Evolutionary conservation across 768 basidiomycete species (phyloP).

Genomic region (Boletus rubescentipes): DNA sequence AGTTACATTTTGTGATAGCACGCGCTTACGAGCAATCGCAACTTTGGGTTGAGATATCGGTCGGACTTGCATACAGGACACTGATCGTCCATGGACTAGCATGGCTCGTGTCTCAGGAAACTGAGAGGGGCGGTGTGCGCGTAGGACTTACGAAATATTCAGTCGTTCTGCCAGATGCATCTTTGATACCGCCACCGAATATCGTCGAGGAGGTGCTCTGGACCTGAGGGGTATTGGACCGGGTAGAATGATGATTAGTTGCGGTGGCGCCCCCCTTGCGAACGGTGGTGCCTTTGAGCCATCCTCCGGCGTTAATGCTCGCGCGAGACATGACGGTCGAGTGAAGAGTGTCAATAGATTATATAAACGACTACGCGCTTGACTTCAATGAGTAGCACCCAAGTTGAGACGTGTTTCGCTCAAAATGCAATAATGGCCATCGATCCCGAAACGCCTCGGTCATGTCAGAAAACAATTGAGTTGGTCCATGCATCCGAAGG

Average conservation of each 20-base stretch:
- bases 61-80: slow-evolving; percentile 98
- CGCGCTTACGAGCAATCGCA: slow-evolving; percentile 89
- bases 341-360: slow-evolving; percentile 8
- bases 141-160: slow-evolving; percentile 69
- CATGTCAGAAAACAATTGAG: neutral
- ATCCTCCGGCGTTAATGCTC: slow-evolving; percentile 35
- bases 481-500: neutral
- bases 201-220: slow-evolving; percentile 72
- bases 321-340: slow-evolving; percentile 32
- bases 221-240: slow-evolving; percentile 65
- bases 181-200: slow-evolving; percentile 84
- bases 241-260: slow-evolving; percentile 45
- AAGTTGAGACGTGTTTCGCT: slow-evolving; percentile 17
- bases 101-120: slow-evolving; percentile 8
- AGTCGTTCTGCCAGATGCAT: slow-evolving; percentile 76
- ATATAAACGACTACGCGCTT: slow-evolving; percentile 6
- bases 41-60: slow-evolving; percentile 90
- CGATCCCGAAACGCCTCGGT: no score
- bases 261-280: slow-evolving; percentile 57
- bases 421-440: neutral
- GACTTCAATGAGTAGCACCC: neutral
- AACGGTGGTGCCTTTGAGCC: slow-evolving; percentile 75
- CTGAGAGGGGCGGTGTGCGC: neutral
- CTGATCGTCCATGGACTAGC: slow-evolving; percentile 84
- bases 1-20: slow-evolving; percentile 98